These are phyloP conservation scores for Myxozyma vanderwaltii DNA, from an alignment of 805 yeast genomes.

Conservation along the genomic window DNA sequence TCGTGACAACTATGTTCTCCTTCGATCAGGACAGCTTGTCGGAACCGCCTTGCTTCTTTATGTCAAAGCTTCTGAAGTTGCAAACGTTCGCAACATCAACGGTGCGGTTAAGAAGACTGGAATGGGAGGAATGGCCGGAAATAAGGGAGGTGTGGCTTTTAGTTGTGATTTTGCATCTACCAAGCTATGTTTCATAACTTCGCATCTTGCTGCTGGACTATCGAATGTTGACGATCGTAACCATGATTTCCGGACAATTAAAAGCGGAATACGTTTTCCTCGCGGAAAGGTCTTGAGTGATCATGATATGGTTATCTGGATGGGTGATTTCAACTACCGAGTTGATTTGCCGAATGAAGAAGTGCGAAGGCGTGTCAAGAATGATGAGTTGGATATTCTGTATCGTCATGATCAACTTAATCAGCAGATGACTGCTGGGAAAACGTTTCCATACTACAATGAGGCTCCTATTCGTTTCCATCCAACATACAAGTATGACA, in stretches of 20 bases:
- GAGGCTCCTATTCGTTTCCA: slow-evolving; percentile 76
- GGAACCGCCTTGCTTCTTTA: slow-evolving; percentile 80
- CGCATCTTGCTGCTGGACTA: slow-evolving; percentile 93
- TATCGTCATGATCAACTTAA: slow-evolving; percentile 77
- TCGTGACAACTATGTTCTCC: slow-evolving; percentile 58
- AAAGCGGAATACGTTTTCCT: slow-evolving; percentile 74
- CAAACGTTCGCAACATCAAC: slow-evolving; percentile 74
- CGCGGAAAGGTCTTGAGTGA: slow-evolving; percentile 75
- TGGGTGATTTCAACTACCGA: slow-evolving; percentile 93
- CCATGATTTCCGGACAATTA: slow-evolving; percentile 75
- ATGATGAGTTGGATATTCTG: slow-evolving; percentile 52
- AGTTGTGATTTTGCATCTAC: slow-evolving; percentile 81
- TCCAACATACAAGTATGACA: slow-evolving; percentile 93
- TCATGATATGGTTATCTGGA: slow-evolving; percentile 88
- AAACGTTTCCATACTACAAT: slow-evolving; percentile 71
- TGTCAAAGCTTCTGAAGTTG: slow-evolving; percentile 61
- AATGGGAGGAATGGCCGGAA: slow-evolving; percentile 94
- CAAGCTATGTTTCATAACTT: slow-evolving; percentile 78
- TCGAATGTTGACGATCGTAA: slow-evolving; percentile 80
- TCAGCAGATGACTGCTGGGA: slow-evolving; percentile 68
- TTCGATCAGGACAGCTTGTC: slow-evolving; percentile 87
- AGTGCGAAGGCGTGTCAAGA: slow-evolving; percentile 59
- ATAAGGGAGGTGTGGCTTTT: slow-evolving; percentile 95
- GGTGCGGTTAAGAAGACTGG: slow-evolving; percentile 97
- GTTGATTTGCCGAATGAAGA: slow-evolving; percentile 70